A percentile compares a stretch with the other conserved stretches of the same genome.
phyloP scores from a whole-genome alignment of 73 alveolate genomes.

The Paramecium caudatum region DNA sequence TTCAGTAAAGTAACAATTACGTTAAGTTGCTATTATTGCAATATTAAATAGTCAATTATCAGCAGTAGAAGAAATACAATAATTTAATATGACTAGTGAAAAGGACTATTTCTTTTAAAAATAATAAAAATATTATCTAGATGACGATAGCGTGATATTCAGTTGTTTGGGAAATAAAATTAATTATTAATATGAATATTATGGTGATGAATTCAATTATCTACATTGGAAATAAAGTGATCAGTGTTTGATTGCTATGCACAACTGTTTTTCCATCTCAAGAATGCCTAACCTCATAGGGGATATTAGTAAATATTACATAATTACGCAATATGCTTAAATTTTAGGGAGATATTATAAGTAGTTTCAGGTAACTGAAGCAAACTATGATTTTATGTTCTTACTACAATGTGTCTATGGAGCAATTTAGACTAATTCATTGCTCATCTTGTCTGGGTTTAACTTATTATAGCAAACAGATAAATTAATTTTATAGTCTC shows the following conservation, averaged over 20 bases:
- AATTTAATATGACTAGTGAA: constrained; percentile 5
- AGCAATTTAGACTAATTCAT: neutral
- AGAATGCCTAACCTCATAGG: neutral
- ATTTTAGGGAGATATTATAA: neutral
- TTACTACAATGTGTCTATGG: neutral
- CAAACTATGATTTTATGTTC: neutral
- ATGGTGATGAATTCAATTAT: constrained; percentile 36
- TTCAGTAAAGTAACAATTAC: neutral
- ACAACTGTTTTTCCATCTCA: neutral
- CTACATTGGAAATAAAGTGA: constrained; percentile 16
- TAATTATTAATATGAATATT: neutral
- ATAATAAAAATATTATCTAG: neutral
- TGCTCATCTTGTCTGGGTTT: neutral
- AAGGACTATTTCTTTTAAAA: neutral
- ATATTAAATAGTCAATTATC: neutral
- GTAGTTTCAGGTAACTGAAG: neutral
- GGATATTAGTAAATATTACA: neutral
- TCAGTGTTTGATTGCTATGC: neutral
- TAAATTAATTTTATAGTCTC: neutral
- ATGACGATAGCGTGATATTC: neutral
- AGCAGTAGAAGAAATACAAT: neutral
- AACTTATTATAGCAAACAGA: neutral
- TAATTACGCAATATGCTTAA: neutral
- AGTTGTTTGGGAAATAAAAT: neutral
- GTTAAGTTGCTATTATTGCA: neutral